Evolutionary conservation across 192 early-diverging fungal species (phyloP), one percentile per base, ranked within the genome.

Genomic region (Umbelopsis vinacea): DNA sequence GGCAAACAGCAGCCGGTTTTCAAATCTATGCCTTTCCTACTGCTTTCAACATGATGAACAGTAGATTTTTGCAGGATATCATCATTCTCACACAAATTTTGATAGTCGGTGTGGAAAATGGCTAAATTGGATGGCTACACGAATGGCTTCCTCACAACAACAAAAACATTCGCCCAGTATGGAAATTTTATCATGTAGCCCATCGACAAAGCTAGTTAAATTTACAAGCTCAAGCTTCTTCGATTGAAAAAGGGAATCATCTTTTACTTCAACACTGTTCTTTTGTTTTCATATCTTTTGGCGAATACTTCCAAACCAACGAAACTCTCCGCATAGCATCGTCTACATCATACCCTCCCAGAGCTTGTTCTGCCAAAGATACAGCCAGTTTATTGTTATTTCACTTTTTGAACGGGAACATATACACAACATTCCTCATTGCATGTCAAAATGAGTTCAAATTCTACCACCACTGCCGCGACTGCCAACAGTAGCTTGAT

Each of bases 111-210:
- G 3, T 43, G 40, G 11, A 43, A 43, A 43, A 43, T 43, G 5
- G 11, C 11, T 29, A 29, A 29, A 6, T 19, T 17, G 33, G 53
- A 19, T 0, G 22, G 9, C 4, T 63, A 38, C 2, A 15, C 2
- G 6, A 35, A 38, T 57, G 11, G 33, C 12, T 37, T 37, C 17
- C 26, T 35, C 3, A n/a, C 19, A 2, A 37, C 26, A 63, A 63
- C 57, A 63, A 63, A 17, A 63, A 63, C 57, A 63, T 63, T 63
- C 57, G 57, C 57, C 57, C 15, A 63, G 57, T 63, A 37, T 63
- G 57, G 57, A 37, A 63, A 63, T 63, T 63, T 63, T 63, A 21
- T 29, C 17, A 17, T 37, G 19, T 37, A 63, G 57, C 57, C n/a
- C 29, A 63, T 15, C 12, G 19, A 29, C 57, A 29, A 29, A 22